Percentiles rank a stretch among this genome's conserved stretches.
Conservation (phyloP, 2,329 filamentous ascomycete species). For the Colletotrichum musicola region DNA sequence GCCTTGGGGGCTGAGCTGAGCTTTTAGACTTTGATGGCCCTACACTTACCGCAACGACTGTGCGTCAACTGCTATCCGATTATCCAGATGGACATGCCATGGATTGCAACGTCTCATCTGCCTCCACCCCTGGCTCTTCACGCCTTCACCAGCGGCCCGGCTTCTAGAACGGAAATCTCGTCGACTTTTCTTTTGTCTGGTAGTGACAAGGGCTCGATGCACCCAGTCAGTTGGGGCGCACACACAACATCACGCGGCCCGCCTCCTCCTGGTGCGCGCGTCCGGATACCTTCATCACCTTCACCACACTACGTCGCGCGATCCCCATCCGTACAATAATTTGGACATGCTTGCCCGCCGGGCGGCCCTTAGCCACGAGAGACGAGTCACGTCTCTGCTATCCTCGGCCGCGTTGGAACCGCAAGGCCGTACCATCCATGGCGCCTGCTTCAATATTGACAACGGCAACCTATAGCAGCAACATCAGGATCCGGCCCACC, state of each 20-base stretch:
- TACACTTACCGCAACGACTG: slow-evolving; percentile 22
- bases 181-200: slow-evolving; percentile 6
- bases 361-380: neutral
- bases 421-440: slow-evolving; percentile 17
- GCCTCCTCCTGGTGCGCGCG: too few species aligned
- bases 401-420: neutral
- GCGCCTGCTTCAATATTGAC: slow-evolving; percentile 19
- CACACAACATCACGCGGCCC: neutral
- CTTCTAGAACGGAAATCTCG: slow-evolving; percentile 33
- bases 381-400: slow-evolving; percentile 12
- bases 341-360: neutral
- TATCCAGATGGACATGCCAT: slow-evolving; percentile 23
- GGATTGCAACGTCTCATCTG: slow-evolving; percentile 21
- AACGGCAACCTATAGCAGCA: slow-evolving; percentile 23
- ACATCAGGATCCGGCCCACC: slow-evolving; percentile 17
- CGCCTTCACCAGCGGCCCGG: slow-evolving; percentile 12
- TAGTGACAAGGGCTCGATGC: slow-evolving; percentile 4
- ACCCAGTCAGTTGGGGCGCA: slow-evolving; percentile 8
- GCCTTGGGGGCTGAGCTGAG: slow-evolving; percentile 5
- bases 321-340: neutral
- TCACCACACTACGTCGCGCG: neutral
- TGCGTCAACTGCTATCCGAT: slow-evolving; percentile 13
- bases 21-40: slow-evolving; percentile 16
- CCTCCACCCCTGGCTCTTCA: neutral
- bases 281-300: neutral